Evolutionary conservation across 2,329 filamentous ascomycete species (phyloP), one percentile per base, ranked within the genome.

Genomic region (Diaporthe citrichinensis): DNA sequence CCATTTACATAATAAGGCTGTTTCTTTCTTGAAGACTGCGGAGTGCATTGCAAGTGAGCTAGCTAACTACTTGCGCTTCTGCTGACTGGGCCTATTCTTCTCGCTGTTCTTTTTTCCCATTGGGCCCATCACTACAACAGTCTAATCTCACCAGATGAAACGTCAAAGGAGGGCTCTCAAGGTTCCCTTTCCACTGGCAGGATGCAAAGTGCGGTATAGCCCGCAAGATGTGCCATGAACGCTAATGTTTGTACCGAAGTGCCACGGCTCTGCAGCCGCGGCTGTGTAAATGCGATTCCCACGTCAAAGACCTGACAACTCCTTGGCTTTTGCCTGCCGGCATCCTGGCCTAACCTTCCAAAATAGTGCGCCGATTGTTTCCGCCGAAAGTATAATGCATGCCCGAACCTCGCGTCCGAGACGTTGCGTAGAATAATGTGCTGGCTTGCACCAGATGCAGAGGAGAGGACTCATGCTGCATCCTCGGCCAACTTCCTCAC

Each of bases 401-500:
- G 20, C 23, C 15, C 57, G 44, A 31, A 34, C 46, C 12, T 73
- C n/a, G n/a, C 3, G 23, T 44, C 44, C 58, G 51, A 55, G 34
- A 51, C 25, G 12, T 44, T 55, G 71, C 28, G 46, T 36, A 73
- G 58, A 41, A 41, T n/a, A 25, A 44, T 25, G 17, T 61, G 58
- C n/a, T 61, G 46, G 41, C 7, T 17, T 65, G 31, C 17, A 34
- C 34, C 20, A 28, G 7, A 12, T 17, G 12, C 15, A 53, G 25
- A 44, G 36, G 12, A 39, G 9, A 7, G 49, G 5, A 12, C 34
- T 73, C 28, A 73, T 44, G 58, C 58, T 20, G 71, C 71, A 74
- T 84, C 80, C 75, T 88, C 86, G 36, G 86, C 85, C 81, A 93
- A 87, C 77, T 88, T 89, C 78, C 86, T 84, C 61, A 87, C 80